A percentile compares a stretch with the other conserved stretches of the same genome.
These are phyloP conservation scores for Trichoderma atroviride DNA, from an alignment of 2,329 filamentous ascomycete genomes.

Conservation along the genomic window DNA sequence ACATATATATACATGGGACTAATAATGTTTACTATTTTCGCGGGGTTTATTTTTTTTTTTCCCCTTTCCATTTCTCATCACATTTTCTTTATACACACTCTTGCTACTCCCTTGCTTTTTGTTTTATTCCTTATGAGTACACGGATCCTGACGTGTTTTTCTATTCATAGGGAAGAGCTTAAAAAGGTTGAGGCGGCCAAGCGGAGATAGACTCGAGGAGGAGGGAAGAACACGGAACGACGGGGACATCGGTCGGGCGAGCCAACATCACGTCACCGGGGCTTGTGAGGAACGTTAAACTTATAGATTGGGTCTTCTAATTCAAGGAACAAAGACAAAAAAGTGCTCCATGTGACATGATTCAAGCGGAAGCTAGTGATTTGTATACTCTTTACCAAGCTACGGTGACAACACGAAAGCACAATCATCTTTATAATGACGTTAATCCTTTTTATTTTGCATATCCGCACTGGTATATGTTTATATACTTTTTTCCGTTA, in stretches of 20 bases:
- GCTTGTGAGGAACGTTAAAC: constrained; percentile 11
- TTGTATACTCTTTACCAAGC: not conserved
- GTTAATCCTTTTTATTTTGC: constrained; percentile 15
- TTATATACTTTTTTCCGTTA: constrained; percentile 32
- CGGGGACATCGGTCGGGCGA: constrained; percentile 17
- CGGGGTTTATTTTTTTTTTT: not conserved
- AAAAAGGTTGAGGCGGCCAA: constrained; percentile 88
- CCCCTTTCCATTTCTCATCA: not conserved
- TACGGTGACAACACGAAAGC: not conserved
- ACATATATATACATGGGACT: not conserved
- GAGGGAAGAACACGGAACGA: constrained; percentile 32
- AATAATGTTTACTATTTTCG: constrained; percentile 4
- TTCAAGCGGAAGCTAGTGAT: not conserved
- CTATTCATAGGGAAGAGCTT: constrained; percentile 71
- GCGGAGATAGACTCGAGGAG: constrained; percentile 51
- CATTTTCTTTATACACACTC: not conserved
- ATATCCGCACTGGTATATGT: constrained; percentile 7
- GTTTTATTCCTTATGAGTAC: constrained; percentile 13
- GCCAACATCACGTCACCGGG: not conserved
- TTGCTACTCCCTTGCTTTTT: not conserved
- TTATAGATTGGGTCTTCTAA: constrained; percentile 24
- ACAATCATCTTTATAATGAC: not conserved
- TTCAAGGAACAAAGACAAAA: constrained; percentile 17
- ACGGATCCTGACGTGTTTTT: constrained; percentile 28
- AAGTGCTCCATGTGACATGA: constrained; percentile 9